Percentiles rank a stretch among this genome's conserved stretches.
Conservation (phyloP, 169 alveolate species). For the Perkinsus marinus region DNA sequence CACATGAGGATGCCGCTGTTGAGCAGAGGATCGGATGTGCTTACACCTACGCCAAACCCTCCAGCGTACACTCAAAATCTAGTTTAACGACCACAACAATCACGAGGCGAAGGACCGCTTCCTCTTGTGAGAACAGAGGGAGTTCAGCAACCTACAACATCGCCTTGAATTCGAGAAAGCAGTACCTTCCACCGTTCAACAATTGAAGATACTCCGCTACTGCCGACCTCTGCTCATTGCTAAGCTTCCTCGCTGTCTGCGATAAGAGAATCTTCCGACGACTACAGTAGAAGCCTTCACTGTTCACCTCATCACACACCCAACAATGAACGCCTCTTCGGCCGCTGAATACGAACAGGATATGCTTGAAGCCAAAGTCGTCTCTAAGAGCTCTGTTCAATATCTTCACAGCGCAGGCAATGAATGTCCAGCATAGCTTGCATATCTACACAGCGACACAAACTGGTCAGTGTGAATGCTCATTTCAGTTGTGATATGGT, state of each 20-base stretch:
- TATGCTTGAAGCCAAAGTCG: constrained; percentile 83
- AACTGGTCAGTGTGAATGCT: background rate
- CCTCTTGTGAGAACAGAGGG: too few species aligned
- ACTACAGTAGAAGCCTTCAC: too few species aligned
- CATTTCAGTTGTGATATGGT: too few species aligned
- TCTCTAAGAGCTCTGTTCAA: constrained; percentile 57
- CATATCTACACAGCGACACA: background rate
- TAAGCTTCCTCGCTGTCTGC: background rate
- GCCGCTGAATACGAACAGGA: constrained; percentile 92
- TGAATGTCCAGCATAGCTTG: constrained; percentile 36
- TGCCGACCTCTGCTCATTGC: constrained; percentile 3
- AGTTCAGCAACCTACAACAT: too few species aligned
- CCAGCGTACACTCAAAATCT: background rate
- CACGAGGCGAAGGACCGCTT: too few species aligned
- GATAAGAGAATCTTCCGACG: background rate
- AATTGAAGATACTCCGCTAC: background rate
- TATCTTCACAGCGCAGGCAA: constrained; percentile 54
- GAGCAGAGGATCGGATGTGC: background rate
- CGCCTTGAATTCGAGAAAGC: too few species aligned
- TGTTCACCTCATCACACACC: constrained; percentile 67
- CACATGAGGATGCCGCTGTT: background rate
- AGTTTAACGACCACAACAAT: background rate
- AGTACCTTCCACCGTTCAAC: background rate
- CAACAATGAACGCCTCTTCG: constrained; percentile 98
- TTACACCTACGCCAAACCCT: background rate